Evolutionary conservation across 2,329 filamentous ascomycete species (phyloP).

Genomic region (Clonostachys solani): DNA sequence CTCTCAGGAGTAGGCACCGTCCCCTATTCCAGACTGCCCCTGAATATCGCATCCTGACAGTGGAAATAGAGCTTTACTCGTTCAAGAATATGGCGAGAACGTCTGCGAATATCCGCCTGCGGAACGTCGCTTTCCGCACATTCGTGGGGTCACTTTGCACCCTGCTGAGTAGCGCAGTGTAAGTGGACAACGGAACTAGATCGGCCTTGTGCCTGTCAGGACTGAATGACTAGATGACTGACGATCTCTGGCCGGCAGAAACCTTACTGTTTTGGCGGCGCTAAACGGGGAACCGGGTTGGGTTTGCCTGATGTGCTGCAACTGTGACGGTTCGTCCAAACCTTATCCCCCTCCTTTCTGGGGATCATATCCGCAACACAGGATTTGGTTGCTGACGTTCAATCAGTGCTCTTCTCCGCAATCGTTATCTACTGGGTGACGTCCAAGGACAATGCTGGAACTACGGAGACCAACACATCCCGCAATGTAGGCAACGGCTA

Average conservation of each 20-base stretch:
- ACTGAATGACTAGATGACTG: neutral
- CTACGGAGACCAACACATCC: neutral
- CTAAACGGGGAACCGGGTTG: conserved; percentile 59
- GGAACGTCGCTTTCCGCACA: conserved; percentile 50
- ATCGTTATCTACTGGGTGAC: conserved; percentile 59
- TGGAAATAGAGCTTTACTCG: conserved; percentile 43
- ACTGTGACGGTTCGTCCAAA: conserved; percentile 48
- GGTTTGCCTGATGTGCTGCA: conserved; percentile 64
- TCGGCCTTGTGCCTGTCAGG: too few relatives aligned
- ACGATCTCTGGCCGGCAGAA: conserved; percentile 27
- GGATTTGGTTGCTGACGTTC: neutral
- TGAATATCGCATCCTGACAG: too few relatives aligned
- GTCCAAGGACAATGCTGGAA: conserved; percentile 34
- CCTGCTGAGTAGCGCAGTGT: conserved; percentile 53
- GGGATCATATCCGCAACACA: neutral
- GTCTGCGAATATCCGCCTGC: conserved; percentile 35
- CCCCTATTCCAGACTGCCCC: too few relatives aligned
- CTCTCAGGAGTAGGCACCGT: conserved; percentile 43
- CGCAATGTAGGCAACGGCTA: too few relatives aligned
- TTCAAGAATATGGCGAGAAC: conserved; percentile 42
- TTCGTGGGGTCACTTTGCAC: conserved; percentile 56
- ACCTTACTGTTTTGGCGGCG: conserved; percentile 53
- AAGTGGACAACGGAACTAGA: conserved; percentile 13
- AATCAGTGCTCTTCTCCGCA: conserved; percentile 53
- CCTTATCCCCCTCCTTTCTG: neutral